Conservation (phyloP, 108 stramenopile species). For the Fragilaria radians region DNA sequence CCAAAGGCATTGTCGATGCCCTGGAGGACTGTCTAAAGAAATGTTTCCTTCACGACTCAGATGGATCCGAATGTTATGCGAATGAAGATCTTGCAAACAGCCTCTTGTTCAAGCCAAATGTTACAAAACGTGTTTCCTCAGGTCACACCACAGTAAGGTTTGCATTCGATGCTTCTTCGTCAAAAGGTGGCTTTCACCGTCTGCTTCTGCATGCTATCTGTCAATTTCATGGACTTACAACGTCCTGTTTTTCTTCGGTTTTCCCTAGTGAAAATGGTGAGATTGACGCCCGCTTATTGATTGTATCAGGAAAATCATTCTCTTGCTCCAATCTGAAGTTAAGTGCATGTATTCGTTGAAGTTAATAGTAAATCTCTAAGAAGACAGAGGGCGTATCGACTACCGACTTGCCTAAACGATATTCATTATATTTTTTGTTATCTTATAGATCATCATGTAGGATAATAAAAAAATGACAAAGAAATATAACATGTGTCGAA, state of each 20-base stretch:
- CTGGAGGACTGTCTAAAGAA: constrained; percentile 31
- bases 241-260: too few relatives aligned
- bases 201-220: constrained; percentile 72
- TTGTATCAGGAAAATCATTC: not conserved
- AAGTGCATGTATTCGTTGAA: too few relatives aligned
- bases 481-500: too few relatives aligned
- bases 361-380: too few relatives aligned
- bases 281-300: not conserved
- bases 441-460: too few relatives aligned
- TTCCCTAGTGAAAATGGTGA: too few relatives aligned
- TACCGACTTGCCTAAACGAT: too few relatives aligned
- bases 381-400: too few relatives aligned
- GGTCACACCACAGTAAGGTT: constrained; percentile 10
- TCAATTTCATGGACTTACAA: constrained; percentile 79
- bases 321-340: too few relatives aligned
- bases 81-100: constrained; percentile 6
- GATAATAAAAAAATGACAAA: too few relatives aligned
- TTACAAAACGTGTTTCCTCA: constrained; percentile 5
- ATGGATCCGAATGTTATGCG: not conserved
- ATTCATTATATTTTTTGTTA: too few relatives aligned
- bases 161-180: constrained; percentile 22
- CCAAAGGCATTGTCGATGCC: constrained; percentile 23
- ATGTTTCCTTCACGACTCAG: not conserved
- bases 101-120: constrained; percentile 27
- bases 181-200: constrained; percentile 67